These are phyloP conservation scores for Leccinum ochraceum DNA, from an alignment of 768 basidiomycete genomes.

Conservation along the genomic window DNA sequence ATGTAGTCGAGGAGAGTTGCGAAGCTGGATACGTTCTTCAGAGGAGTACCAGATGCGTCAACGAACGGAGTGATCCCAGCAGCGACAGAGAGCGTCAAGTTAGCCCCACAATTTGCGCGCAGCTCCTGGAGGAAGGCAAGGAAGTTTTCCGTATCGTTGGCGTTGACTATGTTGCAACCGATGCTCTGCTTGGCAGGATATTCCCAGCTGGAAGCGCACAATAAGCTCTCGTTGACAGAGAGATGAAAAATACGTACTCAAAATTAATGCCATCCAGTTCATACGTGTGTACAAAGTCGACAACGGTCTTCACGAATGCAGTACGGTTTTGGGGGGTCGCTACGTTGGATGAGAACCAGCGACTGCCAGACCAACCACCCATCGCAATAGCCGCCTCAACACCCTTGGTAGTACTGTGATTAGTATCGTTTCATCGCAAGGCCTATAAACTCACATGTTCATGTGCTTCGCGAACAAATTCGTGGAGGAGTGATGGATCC, in stretches of 20 bases:
- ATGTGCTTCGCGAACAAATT: constrained; percentile 54
- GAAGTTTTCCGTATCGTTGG: constrained; percentile 73
- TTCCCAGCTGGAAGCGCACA: constrained; percentile 67
- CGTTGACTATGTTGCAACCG: constrained; percentile 62
- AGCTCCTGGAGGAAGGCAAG: constrained; percentile 73
- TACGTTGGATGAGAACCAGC: constrained; percentile 62
- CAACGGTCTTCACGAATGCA: constrained; percentile 61
- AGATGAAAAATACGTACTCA: constrained; percentile 19
- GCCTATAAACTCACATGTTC: constrained; percentile 30
- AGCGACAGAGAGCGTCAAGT: constrained; percentile 69
- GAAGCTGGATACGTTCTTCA: constrained; percentile 70
- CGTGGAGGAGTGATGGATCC: constrained; percentile 49
- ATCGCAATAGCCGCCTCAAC: constrained; percentile 60
- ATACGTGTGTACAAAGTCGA: constrained; percentile 47
- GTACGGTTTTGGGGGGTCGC: constrained; percentile 53
- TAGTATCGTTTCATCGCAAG: neutral
- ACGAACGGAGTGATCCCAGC: constrained; percentile 66
- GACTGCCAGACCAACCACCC: constrained; percentile 71
- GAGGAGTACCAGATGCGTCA: constrained; percentile 57
- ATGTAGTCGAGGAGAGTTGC: constrained; percentile 69
- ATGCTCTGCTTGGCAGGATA: constrained; percentile 70
- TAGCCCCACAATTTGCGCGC: constrained; percentile 48
- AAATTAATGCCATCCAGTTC: constrained; percentile 54
- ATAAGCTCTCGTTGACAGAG: neutral
- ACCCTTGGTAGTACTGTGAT: constrained; percentile 36